phyloP scores from a whole-genome alignment of 2,329 filamentous ascomycete species.

The Hysterium pulicare region DNA sequence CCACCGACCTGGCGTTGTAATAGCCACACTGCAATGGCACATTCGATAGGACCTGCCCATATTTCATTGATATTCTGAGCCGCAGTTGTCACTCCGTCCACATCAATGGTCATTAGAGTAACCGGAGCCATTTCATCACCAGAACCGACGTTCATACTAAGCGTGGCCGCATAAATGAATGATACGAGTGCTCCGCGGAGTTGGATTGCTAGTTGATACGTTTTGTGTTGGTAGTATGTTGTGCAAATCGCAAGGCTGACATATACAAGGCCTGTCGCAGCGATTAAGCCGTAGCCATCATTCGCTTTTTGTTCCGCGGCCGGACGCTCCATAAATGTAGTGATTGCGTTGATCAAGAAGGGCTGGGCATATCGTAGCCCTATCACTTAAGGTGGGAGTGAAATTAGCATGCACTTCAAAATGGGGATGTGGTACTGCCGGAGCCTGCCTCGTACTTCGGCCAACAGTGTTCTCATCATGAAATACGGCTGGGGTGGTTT shows the following conservation, averaged over 20 bases:
- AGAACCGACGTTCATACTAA: no score
- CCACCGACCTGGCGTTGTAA: constrained; percentile 12
- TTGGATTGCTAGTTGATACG: constrained; percentile 6
- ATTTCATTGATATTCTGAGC: constrained; percentile 10
- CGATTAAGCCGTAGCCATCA: constrained; percentile 6
- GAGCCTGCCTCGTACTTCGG: neutral
- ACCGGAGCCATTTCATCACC: constrained; percentile 12
- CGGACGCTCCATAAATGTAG: neutral
- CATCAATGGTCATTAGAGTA: constrained; percentile 15
- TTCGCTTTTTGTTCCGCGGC: neutral
- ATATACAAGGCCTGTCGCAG: constrained; percentile 7
- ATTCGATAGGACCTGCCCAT: constrained; percentile 13
- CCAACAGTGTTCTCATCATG: neutral
- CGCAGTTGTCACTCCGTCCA: constrained; percentile 12
- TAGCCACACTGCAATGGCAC: constrained; percentile 9
- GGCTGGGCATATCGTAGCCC: constrained; percentile 8
- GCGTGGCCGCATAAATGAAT: constrained; percentile 6
- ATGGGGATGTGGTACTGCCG: constrained; percentile 2
- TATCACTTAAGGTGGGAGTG: no score
- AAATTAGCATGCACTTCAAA: neutral
- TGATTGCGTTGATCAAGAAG: constrained; percentile 6
- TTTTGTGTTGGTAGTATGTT: constrained; percentile 10
- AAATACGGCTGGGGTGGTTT: no score
- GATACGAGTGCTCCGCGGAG: constrained; percentile 4
- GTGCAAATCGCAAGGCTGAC: constrained; percentile 3